Conservation (phyloP, 257 asterid genomes). For the Phtheirospermum japonicum region DNA sequence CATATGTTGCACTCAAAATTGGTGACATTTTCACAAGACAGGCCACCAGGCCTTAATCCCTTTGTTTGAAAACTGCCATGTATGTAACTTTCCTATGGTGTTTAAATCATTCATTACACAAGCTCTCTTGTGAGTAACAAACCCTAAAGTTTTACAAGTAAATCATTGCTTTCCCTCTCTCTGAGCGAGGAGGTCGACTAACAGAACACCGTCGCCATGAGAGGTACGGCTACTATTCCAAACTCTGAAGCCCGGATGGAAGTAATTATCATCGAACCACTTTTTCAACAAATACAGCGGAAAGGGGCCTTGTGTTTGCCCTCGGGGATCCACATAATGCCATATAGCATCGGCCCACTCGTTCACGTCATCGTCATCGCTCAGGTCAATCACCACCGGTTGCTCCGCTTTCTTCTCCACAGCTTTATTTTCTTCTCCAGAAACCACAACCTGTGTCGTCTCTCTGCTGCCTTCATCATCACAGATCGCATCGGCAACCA, state of each 20-base stretch:
- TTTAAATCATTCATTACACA: no score
- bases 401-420: conserved; percentile 15
- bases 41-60: no score
- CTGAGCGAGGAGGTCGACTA: conserved; percentile 48
- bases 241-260: conserved; percentile 44
- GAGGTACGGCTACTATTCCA: conserved; percentile 52
- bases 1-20: no score
- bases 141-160: no score
- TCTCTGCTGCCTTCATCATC: conserved; percentile 20
- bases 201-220: conserved; percentile 37
- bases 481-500: neutral
- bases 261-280: conserved; percentile 59
- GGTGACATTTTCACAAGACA: no score
- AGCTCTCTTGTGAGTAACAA: no score
- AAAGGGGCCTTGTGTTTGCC: conserved; percentile 68
- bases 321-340: conserved; percentile 72
- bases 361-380: conserved; percentile 55
- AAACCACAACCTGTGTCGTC: neutral
- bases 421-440: conserved; percentile 3
- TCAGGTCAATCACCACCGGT: conserved; percentile 48
- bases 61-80: no score
- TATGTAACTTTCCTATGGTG: no score
- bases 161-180: no score
- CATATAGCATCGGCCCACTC: conserved; percentile 34
- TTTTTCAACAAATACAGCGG: conserved; percentile 35